Conservation (phyloP, 805 yeast genomes). For the Schizosaccharomyces octosporus region DNA sequence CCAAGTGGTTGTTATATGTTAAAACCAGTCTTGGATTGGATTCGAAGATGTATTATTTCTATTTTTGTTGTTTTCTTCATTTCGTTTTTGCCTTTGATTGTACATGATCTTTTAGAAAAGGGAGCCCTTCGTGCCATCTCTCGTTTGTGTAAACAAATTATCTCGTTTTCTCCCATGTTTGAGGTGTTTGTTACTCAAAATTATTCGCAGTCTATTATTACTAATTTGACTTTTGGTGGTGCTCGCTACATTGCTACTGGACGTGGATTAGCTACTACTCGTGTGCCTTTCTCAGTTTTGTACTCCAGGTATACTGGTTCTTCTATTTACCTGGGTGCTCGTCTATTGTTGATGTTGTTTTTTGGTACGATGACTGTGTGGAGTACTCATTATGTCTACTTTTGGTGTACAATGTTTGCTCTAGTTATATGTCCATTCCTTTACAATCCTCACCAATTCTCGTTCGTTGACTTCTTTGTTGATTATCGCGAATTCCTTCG, state of each 20-base stretch:
- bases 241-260: constrained; percentile 85
- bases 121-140: constrained; percentile 52
- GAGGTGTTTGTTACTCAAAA: constrained; percentile 91
- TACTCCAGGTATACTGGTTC: constrained; percentile 53
- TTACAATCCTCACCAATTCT: constrained; percentile 92
- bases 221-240: constrained; percentile 69
- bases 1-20: constrained; percentile 76
- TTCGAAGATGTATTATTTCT: constrained; percentile 67
- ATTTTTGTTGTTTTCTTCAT: constrained; percentile 82
- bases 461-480: constrained; percentile 85
- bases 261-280: constrained; percentile 71
- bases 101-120: constrained; percentile 71
- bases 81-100: constrained; percentile 63
- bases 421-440: constrained; percentile 77
- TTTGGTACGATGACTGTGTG: constrained; percentile 67
- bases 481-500: constrained; percentile 82
- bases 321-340: constrained; percentile 57
- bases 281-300: constrained; percentile 44
- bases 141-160: constrained; percentile 46
- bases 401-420: constrained; percentile 82
- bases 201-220: constrained; percentile 52
- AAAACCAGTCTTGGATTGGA: constrained; percentile 75
- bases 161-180: constrained; percentile 68
- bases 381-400: constrained; percentile 89
- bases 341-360: constrained; percentile 39